Evolutionary conservation across 768 basidiomycete species (phyloP).

Genomic region (Zangia roseola): DNA sequence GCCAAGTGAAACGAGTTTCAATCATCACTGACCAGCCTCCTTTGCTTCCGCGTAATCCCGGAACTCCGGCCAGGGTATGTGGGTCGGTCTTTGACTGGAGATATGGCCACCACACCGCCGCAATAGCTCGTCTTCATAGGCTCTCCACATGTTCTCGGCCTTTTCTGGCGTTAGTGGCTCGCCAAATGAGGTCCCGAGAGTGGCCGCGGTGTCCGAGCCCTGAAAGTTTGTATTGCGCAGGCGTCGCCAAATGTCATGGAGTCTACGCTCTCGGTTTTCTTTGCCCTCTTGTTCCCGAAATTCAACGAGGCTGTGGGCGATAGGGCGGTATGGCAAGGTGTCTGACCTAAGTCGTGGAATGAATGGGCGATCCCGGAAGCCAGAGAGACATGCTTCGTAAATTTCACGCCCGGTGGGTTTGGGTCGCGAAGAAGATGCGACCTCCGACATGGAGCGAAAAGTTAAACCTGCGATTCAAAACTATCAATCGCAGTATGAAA

Average conservation of each 20-base stretch:
- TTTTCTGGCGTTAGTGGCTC: conserved; percentile 45
- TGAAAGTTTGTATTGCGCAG: conserved; percentile 39
- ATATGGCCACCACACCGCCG: conserved; percentile 47
- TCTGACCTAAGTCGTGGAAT: conserved; percentile 63
- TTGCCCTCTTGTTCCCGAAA: conserved; percentile 65
- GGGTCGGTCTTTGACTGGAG: conserved; percentile 39
- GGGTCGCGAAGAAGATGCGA: conserved; percentile 17
- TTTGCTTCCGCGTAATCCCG: conserved; percentile 74
- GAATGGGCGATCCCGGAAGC: conserved; percentile 52
- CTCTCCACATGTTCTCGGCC: conserved; percentile 60
- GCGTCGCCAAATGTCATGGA: conserved; percentile 63
- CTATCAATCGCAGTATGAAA: conserved; percentile 11
- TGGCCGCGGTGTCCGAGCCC: conserved; percentile 24
- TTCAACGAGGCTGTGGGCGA: conserved; percentile 54
- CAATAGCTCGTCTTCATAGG: conserved; percentile 79
- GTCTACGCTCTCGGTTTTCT: conserved; percentile 55
- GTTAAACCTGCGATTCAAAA: conserved; percentile 19
- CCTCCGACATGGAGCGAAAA: conserved; percentile 28
- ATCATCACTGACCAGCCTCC: conserved; percentile 63
- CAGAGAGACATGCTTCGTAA: conserved; percentile 51
- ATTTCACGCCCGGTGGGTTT: conserved; percentile 46
- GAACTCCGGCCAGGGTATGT: conserved; percentile 72
- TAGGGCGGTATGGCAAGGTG: conserved; percentile 37
- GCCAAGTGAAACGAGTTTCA: conserved; percentile 11
- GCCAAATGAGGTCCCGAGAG: conserved; percentile 11